These are phyloP conservation scores for Neophaeococcomyces mojaviensis DNA, from an alignment of 2,329 filamentous ascomycete genomes.

Conservation along the genomic window DNA sequence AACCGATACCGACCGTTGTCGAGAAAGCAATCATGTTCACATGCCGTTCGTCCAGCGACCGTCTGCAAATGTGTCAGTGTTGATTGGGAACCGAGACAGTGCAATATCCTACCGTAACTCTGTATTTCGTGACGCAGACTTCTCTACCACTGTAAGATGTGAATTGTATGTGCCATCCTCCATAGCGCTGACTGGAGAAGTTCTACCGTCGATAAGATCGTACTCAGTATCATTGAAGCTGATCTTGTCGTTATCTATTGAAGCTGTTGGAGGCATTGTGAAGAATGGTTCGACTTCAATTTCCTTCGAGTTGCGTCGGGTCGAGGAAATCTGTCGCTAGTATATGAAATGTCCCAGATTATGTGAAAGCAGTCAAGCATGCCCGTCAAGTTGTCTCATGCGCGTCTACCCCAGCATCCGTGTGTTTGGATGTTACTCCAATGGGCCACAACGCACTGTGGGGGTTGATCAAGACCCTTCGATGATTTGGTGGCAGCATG, in stretches of 20 bases:
- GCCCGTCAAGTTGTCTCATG: too few relatives aligned
- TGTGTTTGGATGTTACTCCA: background rate
- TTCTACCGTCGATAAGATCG: constrained; percentile 2
- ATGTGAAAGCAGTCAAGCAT: too few relatives aligned
- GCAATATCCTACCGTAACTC: background rate
- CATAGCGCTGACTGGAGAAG: constrained; percentile 1
- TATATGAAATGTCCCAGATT: too few relatives aligned
- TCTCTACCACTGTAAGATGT: constrained; percentile 4
- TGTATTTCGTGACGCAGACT: constrained; percentile 1
- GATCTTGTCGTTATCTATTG: constrained; percentile 3
- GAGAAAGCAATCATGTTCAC: constrained; percentile 22
- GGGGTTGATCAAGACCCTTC: background rate
- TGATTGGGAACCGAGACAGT: background rate
- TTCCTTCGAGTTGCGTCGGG: too few relatives aligned
- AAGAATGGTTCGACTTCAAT: too few relatives aligned
- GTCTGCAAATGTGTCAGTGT: background rate
- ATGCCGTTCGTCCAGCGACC: constrained; percentile 2
- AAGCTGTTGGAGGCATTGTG: constrained; percentile 5
- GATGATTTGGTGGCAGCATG: background rate
- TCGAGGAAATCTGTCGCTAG: too few relatives aligned
- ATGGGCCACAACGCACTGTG: background rate
- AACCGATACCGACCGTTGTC: constrained; percentile 15
- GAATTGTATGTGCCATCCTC: constrained; percentile 4
- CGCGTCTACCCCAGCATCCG: too few relatives aligned
- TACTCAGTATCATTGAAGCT: background rate